These are phyloP conservation scores for Knoxdaviesia proteae DNA, from an alignment of 2,329 filamentous ascomycete species.

Conservation along the genomic window DNA sequence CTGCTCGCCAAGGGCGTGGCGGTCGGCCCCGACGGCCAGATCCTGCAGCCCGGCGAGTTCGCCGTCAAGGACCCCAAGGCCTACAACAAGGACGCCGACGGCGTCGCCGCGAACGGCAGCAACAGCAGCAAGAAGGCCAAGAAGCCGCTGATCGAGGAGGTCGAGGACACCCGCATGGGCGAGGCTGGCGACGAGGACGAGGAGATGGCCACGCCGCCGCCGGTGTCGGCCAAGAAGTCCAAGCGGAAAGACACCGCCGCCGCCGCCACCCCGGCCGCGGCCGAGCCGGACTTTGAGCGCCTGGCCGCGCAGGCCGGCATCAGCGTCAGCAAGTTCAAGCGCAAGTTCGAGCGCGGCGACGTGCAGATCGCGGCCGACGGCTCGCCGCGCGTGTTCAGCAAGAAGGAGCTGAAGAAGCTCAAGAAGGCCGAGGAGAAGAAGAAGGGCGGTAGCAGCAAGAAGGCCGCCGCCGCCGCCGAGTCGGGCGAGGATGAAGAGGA, in stretches of 20 bases:
- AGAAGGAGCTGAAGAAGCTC: slow-evolving; percentile 57
- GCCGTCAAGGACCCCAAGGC: slow-evolving; percentile 81
- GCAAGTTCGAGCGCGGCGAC: slow-evolving; percentile 58
- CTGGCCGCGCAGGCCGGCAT: slow-evolving; percentile 47
- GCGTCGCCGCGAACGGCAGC: slow-evolving; percentile 29
- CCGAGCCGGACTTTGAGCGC: slow-evolving; percentile 33
- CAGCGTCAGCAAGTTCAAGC: slow-evolving; percentile 56
- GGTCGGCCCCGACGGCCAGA: slow-evolving; percentile 53
- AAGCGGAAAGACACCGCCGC: slow-evolving; percentile 17
- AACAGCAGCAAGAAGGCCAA: slow-evolving; percentile 8
- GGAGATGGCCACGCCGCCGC: slow-evolving; percentile 10
- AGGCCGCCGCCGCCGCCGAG: slow-evolving; percentile 22
- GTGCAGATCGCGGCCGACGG: slow-evolving; percentile 46
- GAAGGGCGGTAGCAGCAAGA: slow-evolving; percentile 12
- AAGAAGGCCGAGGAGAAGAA: slow-evolving; percentile 37
- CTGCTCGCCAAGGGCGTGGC: slow-evolving; percentile 54
- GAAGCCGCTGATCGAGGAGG: slow-evolving; percentile 26
- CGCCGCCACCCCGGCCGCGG: slow-evolving; percentile 17
- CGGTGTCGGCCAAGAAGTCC: slow-evolving; percentile 13
- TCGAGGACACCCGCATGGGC: slow-evolving; percentile 16
- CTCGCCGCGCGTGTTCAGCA: slow-evolving; percentile 45
- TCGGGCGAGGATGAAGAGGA: slow-evolving; percentile 17
- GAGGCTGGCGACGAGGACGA: slow-evolving; percentile 16
- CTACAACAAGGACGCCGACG: slow-evolving; percentile 90
- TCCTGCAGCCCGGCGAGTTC: slow-evolving; percentile 51